A percentile compares a stretch with the other conserved stretches of the same genome.
These are phyloP conservation scores for Trametes punicea DNA, from an alignment of 768 basidiomycete species.

Conservation along the genomic window DNA sequence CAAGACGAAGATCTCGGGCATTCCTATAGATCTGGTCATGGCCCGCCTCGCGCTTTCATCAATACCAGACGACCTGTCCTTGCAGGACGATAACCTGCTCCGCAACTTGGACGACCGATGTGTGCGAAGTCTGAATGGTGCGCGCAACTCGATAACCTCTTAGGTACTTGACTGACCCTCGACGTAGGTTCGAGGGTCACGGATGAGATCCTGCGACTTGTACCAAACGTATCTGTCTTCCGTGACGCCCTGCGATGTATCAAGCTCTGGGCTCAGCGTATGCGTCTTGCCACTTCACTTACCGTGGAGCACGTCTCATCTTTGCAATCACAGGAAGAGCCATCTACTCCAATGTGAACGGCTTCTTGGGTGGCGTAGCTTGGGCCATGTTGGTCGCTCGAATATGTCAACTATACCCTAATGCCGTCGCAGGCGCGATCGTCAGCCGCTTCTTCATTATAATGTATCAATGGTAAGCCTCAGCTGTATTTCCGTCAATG, in stretches of 20 bases:
- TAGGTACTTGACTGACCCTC: not conserved
- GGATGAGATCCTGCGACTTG: constrained; percentile 91
- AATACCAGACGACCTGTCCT: constrained; percentile 88
- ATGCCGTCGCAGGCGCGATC: constrained; percentile 89
- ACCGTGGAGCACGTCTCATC: not conserved
- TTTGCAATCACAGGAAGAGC: constrained; percentile 65
- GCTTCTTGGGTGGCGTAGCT: constrained; percentile 96
- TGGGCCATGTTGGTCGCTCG: constrained; percentile 99
- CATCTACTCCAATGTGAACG: constrained; percentile 97
- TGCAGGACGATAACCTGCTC: constrained; percentile 88
- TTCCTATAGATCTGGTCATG: constrained; percentile 93
- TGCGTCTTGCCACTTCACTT: constrained; percentile 30
- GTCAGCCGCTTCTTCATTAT: constrained; percentile 98
- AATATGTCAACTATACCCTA: constrained; percentile 98
- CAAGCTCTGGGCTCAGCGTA: constrained; percentile 96
- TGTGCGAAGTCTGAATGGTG: constrained; percentile 91
- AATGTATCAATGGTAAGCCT: constrained; percentile 88
- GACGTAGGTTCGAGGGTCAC: constrained; percentile 92
- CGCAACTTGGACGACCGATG: constrained; percentile 93
- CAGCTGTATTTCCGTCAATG: not conserved
- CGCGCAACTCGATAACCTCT: constrained; percentile 10
- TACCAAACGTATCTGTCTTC: constrained; percentile 92
- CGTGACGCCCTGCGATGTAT: constrained; percentile 93
- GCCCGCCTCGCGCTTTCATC: constrained; percentile 81
- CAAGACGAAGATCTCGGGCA: constrained; percentile 85